These are phyloP conservation scores for Lachancea waltii DNA, from an alignment of 805 yeast genomes.

Conservation along the genomic window DNA sequence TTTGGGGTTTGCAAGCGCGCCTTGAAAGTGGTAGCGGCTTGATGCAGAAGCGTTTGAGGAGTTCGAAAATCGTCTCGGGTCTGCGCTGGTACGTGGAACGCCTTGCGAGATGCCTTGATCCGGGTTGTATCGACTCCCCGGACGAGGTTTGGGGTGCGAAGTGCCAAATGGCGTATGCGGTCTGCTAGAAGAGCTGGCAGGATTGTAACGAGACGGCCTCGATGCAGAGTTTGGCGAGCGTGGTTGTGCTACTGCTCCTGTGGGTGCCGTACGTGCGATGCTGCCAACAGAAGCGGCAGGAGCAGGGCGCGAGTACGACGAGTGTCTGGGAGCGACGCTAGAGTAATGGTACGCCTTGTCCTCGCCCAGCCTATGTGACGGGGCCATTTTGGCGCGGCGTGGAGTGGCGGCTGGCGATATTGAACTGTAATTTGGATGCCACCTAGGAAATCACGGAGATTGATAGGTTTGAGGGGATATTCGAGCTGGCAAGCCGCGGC, in stretches of 20 bases:
- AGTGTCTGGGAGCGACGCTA: conserved; percentile 23
- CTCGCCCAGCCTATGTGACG: conserved; percentile 16
- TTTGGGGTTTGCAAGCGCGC: neutral
- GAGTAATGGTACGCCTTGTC: conserved; percentile 30
- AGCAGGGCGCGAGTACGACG: conserved; percentile 5
- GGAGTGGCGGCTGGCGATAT: no score
- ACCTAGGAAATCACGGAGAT: no score
- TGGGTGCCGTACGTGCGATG: neutral
- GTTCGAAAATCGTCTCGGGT: conserved; percentile 4
- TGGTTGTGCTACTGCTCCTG: neutral
- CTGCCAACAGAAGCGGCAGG: neutral
- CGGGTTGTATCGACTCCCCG: conserved; percentile 27
- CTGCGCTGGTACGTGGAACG: neutral
- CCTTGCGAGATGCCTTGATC: conserved; percentile 9
- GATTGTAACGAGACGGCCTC: conserved; percentile 28
- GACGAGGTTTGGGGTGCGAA: conserved; percentile 7
- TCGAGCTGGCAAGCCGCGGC: no score
- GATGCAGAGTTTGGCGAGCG: neutral
- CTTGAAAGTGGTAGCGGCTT: conserved; percentile 26
- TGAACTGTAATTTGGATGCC: conserved; percentile 3
- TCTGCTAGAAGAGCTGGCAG: conserved; percentile 18
- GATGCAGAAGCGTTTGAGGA: neutral
- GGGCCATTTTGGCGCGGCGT: no score
- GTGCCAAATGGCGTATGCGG: conserved; percentile 11
- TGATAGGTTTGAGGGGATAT: no score